A percentile compares a stretch with the other conserved stretches of the same genome.
These are phyloP conservation scores for Rhodamnia rubescens DNA, from an alignment of 345 rosid species.

Conservation along the genomic window DNA sequence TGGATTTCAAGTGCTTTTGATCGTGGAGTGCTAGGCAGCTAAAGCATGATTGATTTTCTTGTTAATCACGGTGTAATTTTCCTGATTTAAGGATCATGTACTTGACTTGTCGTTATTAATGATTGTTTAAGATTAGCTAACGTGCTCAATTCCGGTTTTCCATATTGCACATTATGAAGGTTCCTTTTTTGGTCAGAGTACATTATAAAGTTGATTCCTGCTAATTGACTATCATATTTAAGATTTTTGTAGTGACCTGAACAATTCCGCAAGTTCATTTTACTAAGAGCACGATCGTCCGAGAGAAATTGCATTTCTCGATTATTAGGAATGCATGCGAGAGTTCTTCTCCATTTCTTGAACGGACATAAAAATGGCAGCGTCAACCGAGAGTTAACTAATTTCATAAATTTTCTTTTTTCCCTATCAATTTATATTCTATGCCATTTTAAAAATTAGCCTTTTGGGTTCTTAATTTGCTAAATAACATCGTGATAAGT, in stretches of 20 bases:
- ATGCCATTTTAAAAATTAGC: background rate
- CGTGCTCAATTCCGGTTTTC: background rate
- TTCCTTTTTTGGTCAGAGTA: background rate
- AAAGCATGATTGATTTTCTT: background rate
- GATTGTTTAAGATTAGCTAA: background rate
- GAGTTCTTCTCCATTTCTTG: background rate
- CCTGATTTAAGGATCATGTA: background rate
- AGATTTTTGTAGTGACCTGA: background rate
- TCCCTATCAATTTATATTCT: background rate
- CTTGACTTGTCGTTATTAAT: background rate
- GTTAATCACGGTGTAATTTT: background rate
- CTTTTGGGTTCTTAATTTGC: background rate
- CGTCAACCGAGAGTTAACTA: background rate
- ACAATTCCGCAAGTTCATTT: background rate
- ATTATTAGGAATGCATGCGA: background rate
- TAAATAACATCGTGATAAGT: background rate
- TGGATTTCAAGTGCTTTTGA: background rate
- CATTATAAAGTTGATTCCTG: background rate
- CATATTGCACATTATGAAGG: background rate
- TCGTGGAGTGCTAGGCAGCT: background rate
- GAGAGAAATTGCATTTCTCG: background rate
- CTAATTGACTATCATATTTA: background rate
- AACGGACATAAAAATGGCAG: background rate
- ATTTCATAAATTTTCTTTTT: background rate
- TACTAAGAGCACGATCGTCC: background rate